Evolutionary conservation across 2,329 filamentous ascomycete species (phyloP).

Genomic region (Ampelomyces quisqualis): DNA sequence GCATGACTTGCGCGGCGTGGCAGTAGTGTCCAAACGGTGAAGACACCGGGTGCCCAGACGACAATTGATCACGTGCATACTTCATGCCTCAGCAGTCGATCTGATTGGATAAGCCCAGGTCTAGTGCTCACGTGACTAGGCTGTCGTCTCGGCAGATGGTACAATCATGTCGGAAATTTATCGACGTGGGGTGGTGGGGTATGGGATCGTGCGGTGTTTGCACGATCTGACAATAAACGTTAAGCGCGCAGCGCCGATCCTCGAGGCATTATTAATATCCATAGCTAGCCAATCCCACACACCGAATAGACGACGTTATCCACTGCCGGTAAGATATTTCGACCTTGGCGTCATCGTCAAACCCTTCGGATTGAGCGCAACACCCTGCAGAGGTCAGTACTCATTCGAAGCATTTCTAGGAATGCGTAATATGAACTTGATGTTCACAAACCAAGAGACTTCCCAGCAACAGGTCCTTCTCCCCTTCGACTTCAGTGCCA

Average conservation of each 20-base stretch:
- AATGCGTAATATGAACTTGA: neutral
- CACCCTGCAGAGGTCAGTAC: neutral
- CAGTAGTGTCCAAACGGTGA: conserved; percentile 5
- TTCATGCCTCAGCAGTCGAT: too few species aligned
- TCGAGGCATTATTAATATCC: conserved; percentile 17
- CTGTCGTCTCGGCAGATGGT: conserved; percentile 8
- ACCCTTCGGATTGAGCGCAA: neutral
- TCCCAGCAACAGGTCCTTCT: neutral
- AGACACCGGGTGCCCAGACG: too few species aligned
- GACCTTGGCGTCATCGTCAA: neutral
- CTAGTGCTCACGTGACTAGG: too few species aligned
- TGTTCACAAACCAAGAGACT: neutral
- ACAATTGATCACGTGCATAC: too few species aligned
- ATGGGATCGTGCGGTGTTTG: conserved; percentile 10
- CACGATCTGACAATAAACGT: conserved; percentile 14
- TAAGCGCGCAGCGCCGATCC: conserved; percentile 22
- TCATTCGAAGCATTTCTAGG: neutral
- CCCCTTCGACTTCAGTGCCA: conserved; percentile 2
- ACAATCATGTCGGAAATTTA: too few species aligned
- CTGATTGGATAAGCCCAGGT: too few species aligned
- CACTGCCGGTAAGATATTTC: conserved; percentile 7
- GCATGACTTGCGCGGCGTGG: conserved; percentile 11
- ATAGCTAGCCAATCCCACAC: conserved; percentile 13
- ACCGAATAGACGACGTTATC: conserved; percentile 10
- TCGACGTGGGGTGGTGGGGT: conserved; percentile 9